Evolutionary conservation across 2,329 filamentous ascomycete genomes (phyloP), one percentile per base, ranked within the genome.

Genomic region (Paraconiothyrium sp.): DNA sequence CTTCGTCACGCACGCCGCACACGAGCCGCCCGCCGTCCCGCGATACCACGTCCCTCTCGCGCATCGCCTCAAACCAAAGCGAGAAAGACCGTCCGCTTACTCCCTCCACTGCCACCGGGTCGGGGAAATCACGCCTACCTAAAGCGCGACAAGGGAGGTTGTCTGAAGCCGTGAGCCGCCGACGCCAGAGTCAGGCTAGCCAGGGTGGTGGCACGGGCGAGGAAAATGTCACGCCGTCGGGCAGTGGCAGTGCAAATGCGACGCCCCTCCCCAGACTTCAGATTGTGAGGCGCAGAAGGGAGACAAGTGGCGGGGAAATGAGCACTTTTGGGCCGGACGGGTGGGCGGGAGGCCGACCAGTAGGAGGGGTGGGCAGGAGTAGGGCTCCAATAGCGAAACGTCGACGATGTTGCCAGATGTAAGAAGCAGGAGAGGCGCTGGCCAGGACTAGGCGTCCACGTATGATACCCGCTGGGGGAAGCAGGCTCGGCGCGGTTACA

Each of bases 241-340:
- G 35, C 65, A 3, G 46, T n/a, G 20, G 58, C 56, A 13, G 34
- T 58, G 35, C 55, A 27, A 35, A 37, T 59, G 41, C 3, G 4
- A 67, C 72, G 27, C 75, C 75, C 2, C 57, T 77, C 10, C 75
- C 75, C 0, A 60, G 76, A 2, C 51, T 78, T 48, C 73, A 76
- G 52, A 76, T 78, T 51, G 71, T 76, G 20, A 60, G 76, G 10
- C 55, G 75, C 1, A 66, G 76, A 50, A 62, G 76, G n/a, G 74
- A 78, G 54, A 78, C 75, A 1, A 75, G 71, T 58, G 76, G 75
- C 0, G 75, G 75, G 3, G 75, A 77, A 54, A 66, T 77, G 66
- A 52, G 49, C 32, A 56, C 37, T 30, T 32, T 58, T 39, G 51
- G 52, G 27, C 52, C 41, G 30, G 27, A 44, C 16, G 54, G 16